Evolutionary conservation across 129 eudicot genomes (phyloP).

Genomic region (Helianthus tuberosus): DNA sequence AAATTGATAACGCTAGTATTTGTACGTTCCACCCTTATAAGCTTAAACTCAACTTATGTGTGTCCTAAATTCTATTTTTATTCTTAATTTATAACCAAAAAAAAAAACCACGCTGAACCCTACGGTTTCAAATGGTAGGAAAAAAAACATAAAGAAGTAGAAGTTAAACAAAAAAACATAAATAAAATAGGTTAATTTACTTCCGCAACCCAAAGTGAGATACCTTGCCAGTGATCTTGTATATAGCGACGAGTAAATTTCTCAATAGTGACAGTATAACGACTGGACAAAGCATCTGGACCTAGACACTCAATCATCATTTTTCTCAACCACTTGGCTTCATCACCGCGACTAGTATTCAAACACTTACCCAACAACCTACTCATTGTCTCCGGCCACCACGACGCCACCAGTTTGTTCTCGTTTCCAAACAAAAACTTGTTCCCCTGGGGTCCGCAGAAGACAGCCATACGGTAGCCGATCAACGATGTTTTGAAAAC

Average conservation of each 20-base stretch:
- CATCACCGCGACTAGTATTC: conserved; percentile 36
- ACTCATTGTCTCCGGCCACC: conserved; percentile 62
- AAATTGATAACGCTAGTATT: too few relatives aligned
- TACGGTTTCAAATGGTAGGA: too few relatives aligned
- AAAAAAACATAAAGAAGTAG: too few relatives aligned
- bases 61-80: too few relatives aligned
- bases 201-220: too few relatives aligned
- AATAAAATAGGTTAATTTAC: too few relatives aligned
- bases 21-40: too few relatives aligned
- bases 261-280: conserved; percentile 32
- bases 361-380: conserved; percentile 46
- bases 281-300: conserved; percentile 47
- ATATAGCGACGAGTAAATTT: conserved; percentile 16
- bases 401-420: conserved; percentile 48
- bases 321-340: conserved; percentile 20
- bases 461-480: conserved; percentile 32
- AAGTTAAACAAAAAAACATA: too few relatives aligned
- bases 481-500: conserved; percentile 49
- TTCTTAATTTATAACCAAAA: too few relatives aligned
- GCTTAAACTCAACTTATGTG: too few relatives aligned
- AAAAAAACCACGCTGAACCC: too few relatives aligned
- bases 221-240: conserved; percentile 12
- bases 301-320: conserved; percentile 36
- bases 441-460: conserved; percentile 50
- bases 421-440: conserved; percentile 62